A percentile compares a stretch with the other conserved stretches of the same genome.
These are phyloP conservation scores for Cucumis cinereus DNA, from an alignment of 306 rosid genomes.

Conservation along the genomic window DNA sequence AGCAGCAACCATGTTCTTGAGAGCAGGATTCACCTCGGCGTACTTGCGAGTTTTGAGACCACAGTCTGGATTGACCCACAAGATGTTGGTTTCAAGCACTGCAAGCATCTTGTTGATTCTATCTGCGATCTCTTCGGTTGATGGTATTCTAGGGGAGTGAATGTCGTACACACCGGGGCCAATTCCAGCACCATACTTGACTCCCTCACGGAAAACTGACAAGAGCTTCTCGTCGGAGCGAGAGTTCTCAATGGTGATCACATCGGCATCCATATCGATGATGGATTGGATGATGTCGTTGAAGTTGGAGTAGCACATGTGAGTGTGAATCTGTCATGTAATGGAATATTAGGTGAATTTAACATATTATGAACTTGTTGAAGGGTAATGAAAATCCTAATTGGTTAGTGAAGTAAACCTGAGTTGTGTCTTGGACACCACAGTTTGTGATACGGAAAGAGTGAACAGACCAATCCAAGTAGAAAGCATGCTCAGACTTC, in stretches of 20 bases:
- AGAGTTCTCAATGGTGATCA: conserved; percentile 82
- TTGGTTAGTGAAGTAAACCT: conserved; percentile 19
- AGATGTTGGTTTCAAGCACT: conserved; percentile 61
- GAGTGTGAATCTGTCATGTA: conserved; percentile 61
- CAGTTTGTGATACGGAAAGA: conserved; percentile 77
- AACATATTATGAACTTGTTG: background rate
- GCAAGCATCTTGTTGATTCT: conserved; percentile 65
- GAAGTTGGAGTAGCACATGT: conserved; percentile 88
- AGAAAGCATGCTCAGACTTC: conserved; percentile 64
- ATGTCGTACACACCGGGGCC: conserved; percentile 86
- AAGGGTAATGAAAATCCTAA: background rate
- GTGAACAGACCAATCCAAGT: conserved; percentile 77
- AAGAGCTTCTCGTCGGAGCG: conserved; percentile 77
- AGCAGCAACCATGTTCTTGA: conserved; percentile 67
- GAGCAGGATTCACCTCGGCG: conserved; percentile 58
- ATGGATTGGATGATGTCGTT: conserved; percentile 77
- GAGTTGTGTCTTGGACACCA: conserved; percentile 61
- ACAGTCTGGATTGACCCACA: conserved; percentile 89
- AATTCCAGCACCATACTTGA: conserved; percentile 71
- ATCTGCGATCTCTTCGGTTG: conserved; percentile 56
- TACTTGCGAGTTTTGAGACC: conserved; percentile 86
- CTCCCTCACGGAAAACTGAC: conserved; percentile 73
- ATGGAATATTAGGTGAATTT: background rate
- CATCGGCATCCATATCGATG: conserved; percentile 84
- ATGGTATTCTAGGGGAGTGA: conserved; percentile 88